Percentiles rank a stretch among this genome's conserved stretches.
These are phyloP conservation scores for Penicillium expansum DNA, from an alignment of 2,329 filamentous ascomycete species.

Conservation along the genomic window DNA sequence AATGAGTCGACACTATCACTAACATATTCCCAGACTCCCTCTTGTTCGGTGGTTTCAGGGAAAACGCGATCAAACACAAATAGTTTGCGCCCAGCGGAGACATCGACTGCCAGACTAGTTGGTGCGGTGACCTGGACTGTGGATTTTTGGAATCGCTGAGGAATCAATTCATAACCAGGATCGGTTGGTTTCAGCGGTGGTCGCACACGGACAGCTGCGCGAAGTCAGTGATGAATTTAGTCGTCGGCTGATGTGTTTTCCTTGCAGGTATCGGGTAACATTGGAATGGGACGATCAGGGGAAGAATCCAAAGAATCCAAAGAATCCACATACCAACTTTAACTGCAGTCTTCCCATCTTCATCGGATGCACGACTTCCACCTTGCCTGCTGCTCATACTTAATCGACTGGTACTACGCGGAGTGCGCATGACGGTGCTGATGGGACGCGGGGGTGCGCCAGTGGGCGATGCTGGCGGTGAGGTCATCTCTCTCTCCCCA, in stretches of 20 bases:
- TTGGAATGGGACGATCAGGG: not conserved
- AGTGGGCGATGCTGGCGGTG: slow-evolving; percentile 66
- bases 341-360: slow-evolving; percentile 85
- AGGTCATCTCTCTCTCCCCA: slow-evolving; percentile 55
- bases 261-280: not conserved
- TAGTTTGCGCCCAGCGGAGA: slow-evolving; percentile 85
- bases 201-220: slow-evolving; percentile 81
- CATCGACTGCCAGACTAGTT: slow-evolving; percentile 83
- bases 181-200: slow-evolving; percentile 79
- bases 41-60: slow-evolving; percentile 74
- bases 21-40: slow-evolving; percentile 92
- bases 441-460: slow-evolving; percentile 64
- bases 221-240: not conserved
- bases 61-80: slow-evolving; percentile 98
- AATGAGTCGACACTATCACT: slow-evolving; percentile 87
- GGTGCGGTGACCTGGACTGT: slow-evolving; percentile 87
- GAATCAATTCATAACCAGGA: slow-evolving; percentile 91
- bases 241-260: not conserved
- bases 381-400: slow-evolving; percentile 73
- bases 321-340: slow-evolving; percentile 77
- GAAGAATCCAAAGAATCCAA: not conserved
- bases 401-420: slow-evolving; percentile 78
- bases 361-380: slow-evolving; percentile 81
- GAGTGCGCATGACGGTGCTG: slow-evolving; percentile 75
- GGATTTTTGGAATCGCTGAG: slow-evolving; percentile 87